Percentiles rank a stretch among this genome's conserved stretches.
Evolutionary conservation across 495 filamentous ascomycete genomes (phyloP).

Genomic region (Annulohypoxylon stygium): DNA sequence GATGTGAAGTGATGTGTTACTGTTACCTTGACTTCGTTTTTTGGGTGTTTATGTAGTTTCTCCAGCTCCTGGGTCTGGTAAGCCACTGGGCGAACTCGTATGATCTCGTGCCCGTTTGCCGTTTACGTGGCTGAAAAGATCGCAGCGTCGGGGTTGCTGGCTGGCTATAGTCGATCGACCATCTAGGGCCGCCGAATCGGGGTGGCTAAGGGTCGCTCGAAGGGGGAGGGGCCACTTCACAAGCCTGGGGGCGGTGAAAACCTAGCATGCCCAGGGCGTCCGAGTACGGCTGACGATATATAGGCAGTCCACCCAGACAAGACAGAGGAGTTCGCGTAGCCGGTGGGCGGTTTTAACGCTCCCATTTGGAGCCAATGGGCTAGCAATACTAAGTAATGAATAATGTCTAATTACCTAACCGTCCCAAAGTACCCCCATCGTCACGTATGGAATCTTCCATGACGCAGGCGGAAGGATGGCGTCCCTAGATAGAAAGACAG

Average conservation of each 20-base stretch:
- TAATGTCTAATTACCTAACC: slow-evolving; percentile 28
- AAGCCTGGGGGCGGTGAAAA: slow-evolving; percentile 37
- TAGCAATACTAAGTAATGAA: slow-evolving; percentile 19
- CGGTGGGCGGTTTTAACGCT: slow-evolving; percentile 8
- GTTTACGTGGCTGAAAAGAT: slow-evolving; percentile 37
- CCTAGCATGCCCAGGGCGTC: slow-evolving; percentile 20
- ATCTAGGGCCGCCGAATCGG: slow-evolving; percentile 22
- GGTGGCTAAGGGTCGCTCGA: slow-evolving; percentile 20
- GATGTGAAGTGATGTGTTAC: slow-evolving; percentile 12
- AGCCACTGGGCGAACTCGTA: slow-evolving; percentile 20
- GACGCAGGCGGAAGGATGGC: slow-evolving; percentile 6
- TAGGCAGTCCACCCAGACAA: slow-evolving; percentile 22
- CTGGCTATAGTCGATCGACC: slow-evolving; percentile 27
- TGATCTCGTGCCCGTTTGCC: slow-evolving; percentile 32
- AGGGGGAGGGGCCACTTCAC: slow-evolving; percentile 15
- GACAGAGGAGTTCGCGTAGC: slow-evolving; percentile 21
- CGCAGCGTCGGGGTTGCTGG: slow-evolving; percentile 3
- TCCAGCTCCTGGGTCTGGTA: not conserved
- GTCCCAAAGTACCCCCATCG: slow-evolving; percentile 14
- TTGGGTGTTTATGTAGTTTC: not conserved
- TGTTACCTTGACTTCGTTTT: slow-evolving; percentile 13
- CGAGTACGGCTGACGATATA: slow-evolving; percentile 35
- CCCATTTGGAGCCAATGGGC: slow-evolving; percentile 15
- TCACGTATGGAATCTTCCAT: slow-evolving; percentile 19
- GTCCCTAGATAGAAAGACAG: slow-evolving; percentile 1